Conservation (phyloP, 2,329 filamentous ascomycete species). For the Fusarium virguliforme region DNA sequence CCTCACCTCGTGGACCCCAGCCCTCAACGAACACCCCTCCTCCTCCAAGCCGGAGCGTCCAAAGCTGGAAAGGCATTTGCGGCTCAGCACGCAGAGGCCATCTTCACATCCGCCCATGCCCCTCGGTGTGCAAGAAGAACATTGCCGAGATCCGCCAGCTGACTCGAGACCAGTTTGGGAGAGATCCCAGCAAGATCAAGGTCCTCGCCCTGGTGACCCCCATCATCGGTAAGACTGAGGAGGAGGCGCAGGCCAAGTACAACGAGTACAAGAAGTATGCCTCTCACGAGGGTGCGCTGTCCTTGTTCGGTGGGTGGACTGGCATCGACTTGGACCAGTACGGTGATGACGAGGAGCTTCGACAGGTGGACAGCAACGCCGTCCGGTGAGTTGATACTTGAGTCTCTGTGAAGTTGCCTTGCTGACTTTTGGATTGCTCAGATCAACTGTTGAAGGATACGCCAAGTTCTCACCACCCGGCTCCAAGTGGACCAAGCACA, state of each 20-base stretch:
- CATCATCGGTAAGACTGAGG: conserved; percentile 75
- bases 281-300: conserved; percentile 74
- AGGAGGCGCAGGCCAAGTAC: conserved; percentile 77
- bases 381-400: conserved; percentile 59
- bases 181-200: conserved; percentile 75
- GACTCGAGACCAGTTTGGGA: conserved; percentile 67
- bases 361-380: conserved; percentile 74
- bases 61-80: conserved; percentile 77
- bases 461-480: conserved; percentile 71
- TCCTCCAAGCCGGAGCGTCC: conserved; percentile 80
- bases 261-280: conserved; percentile 74
- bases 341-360: conserved; percentile 75
- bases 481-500: conserved; percentile 81
- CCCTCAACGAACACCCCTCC: conserved; percentile 78
- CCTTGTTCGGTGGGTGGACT: conserved; percentile 83
- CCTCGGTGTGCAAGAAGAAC: conserved; percentile 72
- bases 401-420: background rate
- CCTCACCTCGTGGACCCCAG: conserved; percentile 77
- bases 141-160: conserved; percentile 75
- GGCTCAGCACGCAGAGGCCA: conserved; percentile 79
- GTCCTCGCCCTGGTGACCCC: conserved; percentile 78
- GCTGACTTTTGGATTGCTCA: conserved; percentile 41
- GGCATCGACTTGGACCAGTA: conserved; percentile 72
- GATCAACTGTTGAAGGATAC: conserved; percentile 70
- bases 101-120: conserved; percentile 78